Evolutionary conservation across 495 filamentous ascomycete genomes (phyloP), one percentile per base, ranked within the genome.

Genomic region (Entonaema liquescens): DNA sequence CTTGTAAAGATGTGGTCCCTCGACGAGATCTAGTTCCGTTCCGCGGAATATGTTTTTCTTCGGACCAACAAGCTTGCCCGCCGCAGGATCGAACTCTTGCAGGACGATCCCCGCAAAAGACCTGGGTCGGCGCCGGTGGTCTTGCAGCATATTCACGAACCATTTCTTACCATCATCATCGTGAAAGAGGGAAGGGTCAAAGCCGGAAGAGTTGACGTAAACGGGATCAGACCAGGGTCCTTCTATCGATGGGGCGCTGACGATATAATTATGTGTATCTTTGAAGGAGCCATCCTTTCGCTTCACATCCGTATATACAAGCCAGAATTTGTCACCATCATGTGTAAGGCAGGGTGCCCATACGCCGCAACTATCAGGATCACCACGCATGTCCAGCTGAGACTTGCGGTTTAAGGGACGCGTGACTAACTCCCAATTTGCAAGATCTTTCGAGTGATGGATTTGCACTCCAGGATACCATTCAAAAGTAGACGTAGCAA

Each of bases 311-410:
- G 84, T 86, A 70, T 84, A 86, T 9, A 85, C 83, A 1, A 87
- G 83, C 80, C 83, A 89, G 74, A 89, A 90, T 49, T 80, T 82
- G 5, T 85, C 80, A 55, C 85, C 85, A 67, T 89, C 84, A 65
- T 90, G 85, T 2, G 82, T 82, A 15, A 89, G 79, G 64, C 86
- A 88, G 3, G 88, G 87, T n/a, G 88, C 87, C 87, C 87, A 90
- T 44, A 90, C 74, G 29, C 88, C 87, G 75, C 87, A 87, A 75
- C 84, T 85, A 77, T 87, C 81, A 25, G 85, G 85, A 62, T 83
- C 81, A 56, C 81, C 78, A 35, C 89, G 87, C 75, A 91, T 88
- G 68, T 90, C 86, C 21, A 90, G 76, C 72, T 91, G 89, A 29
- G 81, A 83, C 36, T 83, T 82, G 59, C 87, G 84, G 35, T 72